Evolutionary conservation across 345 rosid species (phyloP).

Genomic region (Gynandropsis gynandra): DNA sequence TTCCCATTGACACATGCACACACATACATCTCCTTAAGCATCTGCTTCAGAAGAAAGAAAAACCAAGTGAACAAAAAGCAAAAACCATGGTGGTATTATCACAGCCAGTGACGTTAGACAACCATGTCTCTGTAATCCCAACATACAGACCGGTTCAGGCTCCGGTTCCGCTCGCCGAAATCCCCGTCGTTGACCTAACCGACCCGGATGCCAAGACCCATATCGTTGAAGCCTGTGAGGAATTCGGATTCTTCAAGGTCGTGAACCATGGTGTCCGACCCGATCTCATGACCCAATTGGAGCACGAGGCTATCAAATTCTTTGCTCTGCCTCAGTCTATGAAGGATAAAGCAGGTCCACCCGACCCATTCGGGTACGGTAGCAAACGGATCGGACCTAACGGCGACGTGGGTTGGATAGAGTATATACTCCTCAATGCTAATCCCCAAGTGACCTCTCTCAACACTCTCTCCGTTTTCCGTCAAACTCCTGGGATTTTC

Average conservation of each 20-base stretch:
- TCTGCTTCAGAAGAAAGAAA: too few relatives aligned
- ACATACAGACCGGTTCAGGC: constrained; percentile 27
- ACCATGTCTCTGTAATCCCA: too few relatives aligned
- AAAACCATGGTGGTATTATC: constrained; percentile 54
- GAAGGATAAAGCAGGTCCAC: constrained; percentile 59
- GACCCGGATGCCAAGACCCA: constrained; percentile 48
- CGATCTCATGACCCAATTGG: constrained; percentile 41
- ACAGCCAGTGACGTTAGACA: constrained; percentile 36
- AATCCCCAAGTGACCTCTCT: constrained; percentile 24
- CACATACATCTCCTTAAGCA: too few relatives aligned
- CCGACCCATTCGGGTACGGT: constrained; percentile 80
- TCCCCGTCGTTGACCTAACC: constrained; percentile 50
- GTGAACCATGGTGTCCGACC: constrained; percentile 57
- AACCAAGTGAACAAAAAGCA: too few relatives aligned
- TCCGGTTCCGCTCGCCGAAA: too few relatives aligned
- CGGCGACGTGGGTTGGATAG: constrained; percentile 77
- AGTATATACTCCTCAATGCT: constrained; percentile 57
- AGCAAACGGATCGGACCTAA: constrained; percentile 55
- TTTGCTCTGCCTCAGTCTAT: constrained; percentile 48
- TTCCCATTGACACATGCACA: too few relatives aligned
- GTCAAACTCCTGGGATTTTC: constrained; percentile 33
- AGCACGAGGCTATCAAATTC: constrained; percentile 45
- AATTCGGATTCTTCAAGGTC: constrained; percentile 72
- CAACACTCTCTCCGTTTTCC: constrained; percentile 33
- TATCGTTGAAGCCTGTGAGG: constrained; percentile 52